Base-by-base conservation (phyloP, 1,139 yeast genomes). In the Schwanniomyces etchellsii region DNA sequence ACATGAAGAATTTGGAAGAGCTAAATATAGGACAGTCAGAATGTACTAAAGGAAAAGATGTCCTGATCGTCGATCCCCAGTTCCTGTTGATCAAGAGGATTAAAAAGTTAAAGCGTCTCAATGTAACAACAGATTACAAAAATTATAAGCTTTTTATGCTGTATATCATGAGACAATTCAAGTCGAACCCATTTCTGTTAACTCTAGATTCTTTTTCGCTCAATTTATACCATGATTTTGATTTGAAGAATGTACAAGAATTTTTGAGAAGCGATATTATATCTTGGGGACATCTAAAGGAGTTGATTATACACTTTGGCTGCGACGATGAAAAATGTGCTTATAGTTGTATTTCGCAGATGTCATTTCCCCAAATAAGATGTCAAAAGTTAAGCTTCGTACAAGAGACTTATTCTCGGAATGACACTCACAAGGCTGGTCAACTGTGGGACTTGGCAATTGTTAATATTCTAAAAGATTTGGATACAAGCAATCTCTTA, bases 381-480 rank as follows among this genome's bases (percentile, higher is more conserved):
- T 40, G 3, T 12, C 27, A 17, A 25, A 20, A 17, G 20, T 39
- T 79, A 3, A 58, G 78, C 0, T 40, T 80, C 3, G 50, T 60
- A 3, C 82, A 78, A 39, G 60, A 56, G 29, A 32, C 24, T 16
- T 23, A 15, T 11, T 11, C 9, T 3, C 13, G 12, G 5, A 61
- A 69, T 0, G 51, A 33, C 3, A 43, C 44, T 30, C 85, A 78
- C 46, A 59, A 60, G 28, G 52, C 59, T 23, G 67, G 72, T 15
- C 86, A 80, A 44, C 54, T 58, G 14, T 79, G 77, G 64, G 86
- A 79, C 47, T 54, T 76, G 20, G 52, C 57, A 6, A 52, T 70
- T 2, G 60, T 72, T 24, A 57, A 64, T 18, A 68, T 77, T 31
- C 44, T 79, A 7, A 43, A 57, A 5, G 48, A 50, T 5, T 35